Percentiles rank a stretch among this genome's conserved stretches.
These are phyloP conservation scores for Cutaneotrichosporon daszewskae DNA, from an alignment of 1,284 basidiomycete species.

Conservation along the genomic window DNA sequence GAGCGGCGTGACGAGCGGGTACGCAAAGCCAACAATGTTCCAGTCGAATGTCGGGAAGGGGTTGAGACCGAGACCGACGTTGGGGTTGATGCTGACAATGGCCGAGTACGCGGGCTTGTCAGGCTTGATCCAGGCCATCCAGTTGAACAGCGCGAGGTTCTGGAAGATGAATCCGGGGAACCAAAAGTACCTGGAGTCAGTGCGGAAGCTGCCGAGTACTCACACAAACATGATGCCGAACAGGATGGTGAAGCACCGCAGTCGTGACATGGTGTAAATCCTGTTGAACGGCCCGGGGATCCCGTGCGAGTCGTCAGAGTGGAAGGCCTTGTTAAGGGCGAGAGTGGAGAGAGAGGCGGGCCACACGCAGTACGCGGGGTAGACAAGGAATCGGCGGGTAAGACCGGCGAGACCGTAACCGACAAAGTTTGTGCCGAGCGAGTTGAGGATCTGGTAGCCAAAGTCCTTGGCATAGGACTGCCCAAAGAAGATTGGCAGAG, in stretches of 20 bases:
- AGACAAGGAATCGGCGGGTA: constrained; percentile 48
- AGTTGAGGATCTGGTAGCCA: constrained; percentile 43
- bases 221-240: constrained; percentile 28
- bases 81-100: constrained; percentile 16
- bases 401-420: constrained; percentile 51
- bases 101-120: constrained; percentile 23
- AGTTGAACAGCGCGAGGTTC: constrained; percentile 55
- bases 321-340: constrained; percentile 44
- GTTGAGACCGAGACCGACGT: constrained; percentile 34
- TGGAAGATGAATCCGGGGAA: constrained; percentile 46
- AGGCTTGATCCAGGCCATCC: constrained; percentile 59
- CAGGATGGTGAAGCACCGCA: constrained; percentile 33
- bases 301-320: constrained; percentile 25
- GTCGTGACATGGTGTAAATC: constrained; percentile 31
- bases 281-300: constrained; percentile 28
- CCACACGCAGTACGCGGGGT: constrained; percentile 48
- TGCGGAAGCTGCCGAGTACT: no score
- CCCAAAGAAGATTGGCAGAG: constrained; percentile 33
- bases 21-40: constrained; percentile 16
- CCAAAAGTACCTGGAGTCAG: no score
- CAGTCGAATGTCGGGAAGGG: constrained; percentile 42
- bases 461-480: constrained; percentile 39
- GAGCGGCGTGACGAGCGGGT: constrained; percentile 28
- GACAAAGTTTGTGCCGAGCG: constrained; percentile 50
- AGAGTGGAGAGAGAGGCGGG: constrained; percentile 45